Evolutionary conservation across 805 yeast genomes (phyloP).

Genomic region (Sugiyamaella boreocaroliniensis): DNA sequence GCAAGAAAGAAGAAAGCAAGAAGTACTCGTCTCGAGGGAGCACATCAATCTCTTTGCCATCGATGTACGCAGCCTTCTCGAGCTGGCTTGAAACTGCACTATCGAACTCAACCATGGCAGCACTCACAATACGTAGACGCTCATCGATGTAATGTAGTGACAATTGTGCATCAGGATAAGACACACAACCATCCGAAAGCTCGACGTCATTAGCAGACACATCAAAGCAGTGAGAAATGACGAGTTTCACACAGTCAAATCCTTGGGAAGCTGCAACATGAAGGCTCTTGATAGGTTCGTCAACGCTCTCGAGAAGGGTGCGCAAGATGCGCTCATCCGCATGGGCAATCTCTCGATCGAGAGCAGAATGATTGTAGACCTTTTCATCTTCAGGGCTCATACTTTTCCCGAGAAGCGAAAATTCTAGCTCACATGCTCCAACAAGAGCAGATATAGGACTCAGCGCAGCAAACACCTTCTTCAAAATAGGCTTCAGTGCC

Average conservation of each 20-base stretch:
- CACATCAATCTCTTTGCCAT: conserved; percentile 27
- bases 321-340: conserved; percentile 32
- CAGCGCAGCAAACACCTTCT: conserved; percentile 29
- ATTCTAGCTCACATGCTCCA: conserved; percentile 44
- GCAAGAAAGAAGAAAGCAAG: conserved; percentile 42
- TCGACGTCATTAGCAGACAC: conserved; percentile 22
- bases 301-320: conserved; percentile 29
- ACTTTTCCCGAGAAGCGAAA: conserved; percentile 28
- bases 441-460: conserved; percentile 38
- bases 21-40: conserved; percentile 47
- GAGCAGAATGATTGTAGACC: background rate
- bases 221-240: conserved; percentile 38
- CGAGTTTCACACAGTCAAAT: conserved; percentile 29
- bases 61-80: conserved; percentile 20
- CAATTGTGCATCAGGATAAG: conserved; percentile 5
- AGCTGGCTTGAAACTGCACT: conserved; percentile 32
- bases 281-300: conserved; percentile 31
- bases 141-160: conserved; percentile 14
- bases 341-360: conserved; percentile 29
- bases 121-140: conserved; percentile 28
- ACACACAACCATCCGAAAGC: conserved; percentile 11
- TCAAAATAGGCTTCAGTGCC: conserved; percentile 34
- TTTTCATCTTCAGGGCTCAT: background rate
- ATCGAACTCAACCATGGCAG: conserved; percentile 34
- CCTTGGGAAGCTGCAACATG: conserved; percentile 32